These are phyloP conservation scores for Aspergillus sp. DNA, from an alignment of 2,329 filamentous ascomycete genomes.

Conservation along the genomic window DNA sequence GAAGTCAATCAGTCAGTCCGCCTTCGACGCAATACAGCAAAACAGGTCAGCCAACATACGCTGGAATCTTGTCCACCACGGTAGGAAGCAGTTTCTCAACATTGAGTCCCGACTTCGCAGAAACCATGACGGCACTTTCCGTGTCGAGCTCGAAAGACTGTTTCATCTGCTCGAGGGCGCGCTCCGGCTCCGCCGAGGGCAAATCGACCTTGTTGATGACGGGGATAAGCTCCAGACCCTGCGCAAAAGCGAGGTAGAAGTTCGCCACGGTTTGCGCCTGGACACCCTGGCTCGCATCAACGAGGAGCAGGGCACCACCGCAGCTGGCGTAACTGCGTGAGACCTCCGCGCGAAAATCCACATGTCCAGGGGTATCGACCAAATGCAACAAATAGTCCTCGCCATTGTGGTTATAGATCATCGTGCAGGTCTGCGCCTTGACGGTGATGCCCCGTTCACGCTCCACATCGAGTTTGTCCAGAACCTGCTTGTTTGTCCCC, in stretches of 20 bases:
- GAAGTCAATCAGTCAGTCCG: conserved; percentile 16
- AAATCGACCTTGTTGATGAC: conserved; percentile 98
- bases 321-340: conserved; percentile 94
- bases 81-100: conserved; percentile 78
- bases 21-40: background rate
- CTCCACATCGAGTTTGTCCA: conserved; percentile 97
- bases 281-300: conserved; percentile 93
- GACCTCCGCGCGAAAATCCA: conserved; percentile 96
- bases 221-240: conserved; percentile 80
- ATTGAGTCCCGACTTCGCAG: conserved; percentile 90
- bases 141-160: conserved; percentile 84
- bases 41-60: conserved; percentile 39
- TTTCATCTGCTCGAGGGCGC: conserved; percentile 82
- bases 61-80: conserved; percentile 81
- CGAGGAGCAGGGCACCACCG: conserved; percentile 84
- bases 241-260: conserved; percentile 94
- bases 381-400: conserved; percentile 91
- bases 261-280: conserved; percentile 98
- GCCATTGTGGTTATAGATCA: conserved; percentile 86
- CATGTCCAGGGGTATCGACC: conserved; percentile 95
- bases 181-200: conserved; percentile 78
- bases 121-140: conserved; percentile 71
- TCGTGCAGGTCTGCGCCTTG: conserved; percentile 97
- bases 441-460: conserved; percentile 95
- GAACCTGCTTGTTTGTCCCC: conserved; percentile 86